Base-by-base conservation (phyloP, 192 early-diverging fungal species). In the Backusella morwellensis region DNA sequence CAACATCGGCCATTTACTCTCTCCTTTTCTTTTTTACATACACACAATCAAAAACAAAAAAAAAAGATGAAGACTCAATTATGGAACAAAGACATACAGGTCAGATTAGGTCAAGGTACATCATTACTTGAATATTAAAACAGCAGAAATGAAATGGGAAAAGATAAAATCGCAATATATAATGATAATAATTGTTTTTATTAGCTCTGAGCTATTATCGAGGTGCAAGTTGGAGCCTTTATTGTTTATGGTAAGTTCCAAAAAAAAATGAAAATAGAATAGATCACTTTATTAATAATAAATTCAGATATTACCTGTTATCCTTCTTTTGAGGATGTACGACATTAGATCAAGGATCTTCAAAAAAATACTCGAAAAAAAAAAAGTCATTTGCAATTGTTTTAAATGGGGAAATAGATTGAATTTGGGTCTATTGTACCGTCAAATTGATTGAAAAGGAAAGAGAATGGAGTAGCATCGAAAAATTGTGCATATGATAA, bases 181-280 rank as follows among this genome's bases (percentile, higher is more conserved):
- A 26, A 44, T 15, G 42, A 6, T 17, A 44, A 35, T 34, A 23
- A 19, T 5, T 19, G 1, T 14, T 42, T 35, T n/a, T 52, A n/a
- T 42, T 70, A 68, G 3, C 17, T 47, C 19, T 87, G 44, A 50
- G 93, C 91, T 95, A 98, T 86, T 98, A 98, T 79, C 87, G 96
- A 75, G 96, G 95, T 66, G 95, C 96, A 32, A 32, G 95, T 97
- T 80, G 97, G 94, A 14, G 95, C 95, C 7, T 86, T 97, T 32
- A 91, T 98, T 72, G 93, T 94, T 38, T 98, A 97, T 79, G 97
- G 85, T 82, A 78, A 94, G 76, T 87, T 93, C 23, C 56, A 66
- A 94, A 92, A 68, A 21, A 32, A 56, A 56, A 7, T 63, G 21
- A 63, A 26, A 29, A 7, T 14, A 29, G 21, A 56, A 56, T 23